Evolutionary conservation across 306 rosid genomes (phyloP).

Genomic region (Rosa lucieae): DNA sequence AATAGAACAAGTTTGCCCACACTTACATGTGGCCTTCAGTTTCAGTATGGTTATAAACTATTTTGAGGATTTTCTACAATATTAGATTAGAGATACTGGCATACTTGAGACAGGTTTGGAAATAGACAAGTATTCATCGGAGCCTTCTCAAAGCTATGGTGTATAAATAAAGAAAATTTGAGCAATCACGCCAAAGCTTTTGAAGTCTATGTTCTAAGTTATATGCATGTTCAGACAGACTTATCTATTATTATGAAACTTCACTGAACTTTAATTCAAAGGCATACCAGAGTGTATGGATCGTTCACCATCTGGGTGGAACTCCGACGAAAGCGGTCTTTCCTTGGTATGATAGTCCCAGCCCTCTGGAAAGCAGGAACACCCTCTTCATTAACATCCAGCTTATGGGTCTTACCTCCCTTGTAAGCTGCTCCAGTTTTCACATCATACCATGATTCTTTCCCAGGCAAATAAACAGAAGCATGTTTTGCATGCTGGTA

Average conservation of each 20-base stretch:
- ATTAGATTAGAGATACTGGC: neutral
- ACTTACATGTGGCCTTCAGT: neutral
- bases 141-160: neutral
- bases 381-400: conserved; percentile 67
- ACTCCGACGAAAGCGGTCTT: conserved; percentile 90
- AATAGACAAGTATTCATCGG: neutral
- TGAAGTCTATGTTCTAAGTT: neutral
- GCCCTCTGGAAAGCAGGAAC: conserved; percentile 91
- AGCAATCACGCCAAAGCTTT: neutral
- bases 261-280: conserved; percentile 16
- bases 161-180: neutral
- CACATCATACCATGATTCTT: conserved; percentile 81
- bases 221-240: neutral
- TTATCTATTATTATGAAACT: neutral
- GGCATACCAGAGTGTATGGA: conserved; percentile 89
- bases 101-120: neutral
- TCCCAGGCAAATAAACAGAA: conserved; percentile 88
- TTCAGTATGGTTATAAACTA: neutral
- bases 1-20: neutral
- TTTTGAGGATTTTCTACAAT: too few relatives aligned
- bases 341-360: conserved; percentile 88
- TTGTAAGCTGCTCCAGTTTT: conserved; percentile 67
- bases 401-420: conserved; percentile 76
- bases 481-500: conserved; percentile 67
- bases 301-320: conserved; percentile 92